Conservation (phyloP, 345 rosid genomes). For the Zanthoxylum bungeanum region DNA sequence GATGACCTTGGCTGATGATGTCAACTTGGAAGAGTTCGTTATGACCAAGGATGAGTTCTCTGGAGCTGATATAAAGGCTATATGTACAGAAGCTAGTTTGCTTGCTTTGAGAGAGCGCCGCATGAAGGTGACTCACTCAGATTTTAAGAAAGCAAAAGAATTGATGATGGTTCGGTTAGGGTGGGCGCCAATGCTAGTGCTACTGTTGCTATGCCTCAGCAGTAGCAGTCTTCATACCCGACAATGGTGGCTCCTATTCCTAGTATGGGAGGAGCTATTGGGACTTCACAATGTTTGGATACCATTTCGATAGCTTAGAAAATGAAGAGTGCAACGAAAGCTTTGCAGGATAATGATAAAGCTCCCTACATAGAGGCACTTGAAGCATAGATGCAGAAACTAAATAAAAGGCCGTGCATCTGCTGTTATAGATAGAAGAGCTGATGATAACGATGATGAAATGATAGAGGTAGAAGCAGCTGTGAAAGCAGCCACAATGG, state of each 20-base stretch:
- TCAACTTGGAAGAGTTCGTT: constrained; percentile 95
- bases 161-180: constrained; percentile 59
- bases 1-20: constrained; percentile 97
- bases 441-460: constrained; percentile 80
- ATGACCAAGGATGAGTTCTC: constrained; percentile 98
- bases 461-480: constrained; percentile 83
- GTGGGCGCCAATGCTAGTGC: constrained; percentile 24
- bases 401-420: constrained; percentile 83
- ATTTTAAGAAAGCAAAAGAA: too few relatives aligned
- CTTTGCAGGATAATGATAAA: constrained; percentile 61
- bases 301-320: constrained; percentile 63
- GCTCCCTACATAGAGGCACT: constrained; percentile 88
- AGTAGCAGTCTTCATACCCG: constrained; percentile 36
- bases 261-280: constrained; percentile 53
- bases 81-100: constrained; percentile 95
- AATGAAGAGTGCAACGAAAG: constrained; percentile 70
- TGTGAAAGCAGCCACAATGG: constrained; percentile 70
- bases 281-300: constrained; percentile 47
- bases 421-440: constrained; percentile 71
- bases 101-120: constrained; percentile 96
- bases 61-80: constrained; percentile 97
- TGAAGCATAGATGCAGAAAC: constrained; percentile 82
- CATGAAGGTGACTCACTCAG: constrained; percentile 97
- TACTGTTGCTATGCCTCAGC: constrained; percentile 25
- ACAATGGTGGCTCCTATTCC: constrained; percentile 33